These are phyloP conservation scores for Phylloporus sp. DNA, from an alignment of 768 basidiomycete species.

Conservation along the genomic window DNA sequence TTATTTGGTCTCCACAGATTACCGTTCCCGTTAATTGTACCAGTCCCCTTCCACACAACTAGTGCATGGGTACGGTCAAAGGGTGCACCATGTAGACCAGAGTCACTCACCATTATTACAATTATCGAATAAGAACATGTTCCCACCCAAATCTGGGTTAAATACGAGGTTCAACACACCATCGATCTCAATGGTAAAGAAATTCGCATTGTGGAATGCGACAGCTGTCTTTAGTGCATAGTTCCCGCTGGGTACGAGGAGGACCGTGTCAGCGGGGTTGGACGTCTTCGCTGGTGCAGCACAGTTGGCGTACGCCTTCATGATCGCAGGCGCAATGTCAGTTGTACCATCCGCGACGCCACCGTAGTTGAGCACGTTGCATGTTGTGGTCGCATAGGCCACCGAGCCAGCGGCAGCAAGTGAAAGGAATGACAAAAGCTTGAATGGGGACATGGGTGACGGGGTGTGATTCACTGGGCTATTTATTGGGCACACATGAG, in stretches of 20 bases:
- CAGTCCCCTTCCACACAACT: constrained; percentile 5
- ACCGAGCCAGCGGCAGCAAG: neutral
- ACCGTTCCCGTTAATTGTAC: constrained; percentile 8
- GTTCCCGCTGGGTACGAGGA: constrained; percentile 5
- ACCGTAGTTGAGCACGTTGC: constrained; percentile 7
- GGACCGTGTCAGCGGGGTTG: constrained; percentile 1
- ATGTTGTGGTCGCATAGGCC: constrained; percentile 1
- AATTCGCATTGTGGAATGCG: neutral
- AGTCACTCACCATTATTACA: constrained; percentile 2
- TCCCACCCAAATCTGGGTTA: neutral
- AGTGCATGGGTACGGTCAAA: neutral
- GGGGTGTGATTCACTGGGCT: neutral
- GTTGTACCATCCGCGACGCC: constrained; percentile 6
- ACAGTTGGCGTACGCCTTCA: constrained; percentile 2
- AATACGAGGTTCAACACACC: constrained; percentile 6
- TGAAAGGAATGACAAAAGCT: neutral
- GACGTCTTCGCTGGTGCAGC: neutral
- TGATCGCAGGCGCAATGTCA: constrained; percentile 5
- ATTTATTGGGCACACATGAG: too few species aligned
- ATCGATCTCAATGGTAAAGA: constrained; percentile 2
- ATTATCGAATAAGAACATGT: constrained; percentile 3
- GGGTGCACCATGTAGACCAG: neutral
- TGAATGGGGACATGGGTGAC: neutral
- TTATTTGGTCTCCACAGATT: neutral
- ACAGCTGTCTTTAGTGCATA: constrained; percentile 2